Evolutionary conservation across 2,329 filamentous ascomycete genomes (phyloP).

Genomic region (Orbilia blumenaviensis): DNA sequence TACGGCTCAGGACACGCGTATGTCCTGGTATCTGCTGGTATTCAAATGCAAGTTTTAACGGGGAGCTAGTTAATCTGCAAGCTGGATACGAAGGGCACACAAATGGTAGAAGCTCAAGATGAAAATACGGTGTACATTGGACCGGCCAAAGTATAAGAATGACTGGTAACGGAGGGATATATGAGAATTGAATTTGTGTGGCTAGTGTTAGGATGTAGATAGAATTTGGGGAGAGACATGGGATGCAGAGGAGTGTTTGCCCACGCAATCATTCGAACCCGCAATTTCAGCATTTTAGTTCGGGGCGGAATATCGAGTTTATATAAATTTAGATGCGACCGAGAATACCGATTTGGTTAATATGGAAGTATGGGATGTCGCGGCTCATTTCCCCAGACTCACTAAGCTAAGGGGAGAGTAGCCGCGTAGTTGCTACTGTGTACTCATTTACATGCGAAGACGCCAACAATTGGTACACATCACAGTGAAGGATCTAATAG

Average conservation of each 20-base stretch:
- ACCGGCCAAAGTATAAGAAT: background rate
- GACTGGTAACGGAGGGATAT: background rate
- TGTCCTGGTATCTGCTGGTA: too few species aligned
- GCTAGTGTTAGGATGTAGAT: background rate
- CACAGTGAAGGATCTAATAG: slow-evolving; percentile 45
- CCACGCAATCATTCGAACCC: background rate
- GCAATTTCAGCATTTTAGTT: background rate
- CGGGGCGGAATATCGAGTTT: background rate
- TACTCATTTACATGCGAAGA: slow-evolving; percentile 24
- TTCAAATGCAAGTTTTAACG: too few species aligned
- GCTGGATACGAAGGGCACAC: too few species aligned
- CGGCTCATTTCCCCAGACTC: slow-evolving; percentile 10
- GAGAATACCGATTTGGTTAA: background rate
- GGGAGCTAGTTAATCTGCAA: too few species aligned
- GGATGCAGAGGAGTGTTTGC: background rate
- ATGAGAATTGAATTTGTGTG: background rate
- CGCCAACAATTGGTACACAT: too few species aligned
- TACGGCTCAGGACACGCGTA: background rate
- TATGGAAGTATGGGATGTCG: background rate
- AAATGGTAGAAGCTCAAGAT: background rate
- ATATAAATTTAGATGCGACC: slow-evolving; percentile 4
- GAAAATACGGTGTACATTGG: background rate
- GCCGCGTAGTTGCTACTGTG: slow-evolving; percentile 48
- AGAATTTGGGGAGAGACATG: background rate
- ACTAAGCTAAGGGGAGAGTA: background rate